Percentiles rank a stretch among this genome's conserved stretches.
These are phyloP conservation scores for Pseudonectria buxi DNA, from an alignment of 2,329 filamentous ascomycete genomes.

Conservation along the genomic window DNA sequence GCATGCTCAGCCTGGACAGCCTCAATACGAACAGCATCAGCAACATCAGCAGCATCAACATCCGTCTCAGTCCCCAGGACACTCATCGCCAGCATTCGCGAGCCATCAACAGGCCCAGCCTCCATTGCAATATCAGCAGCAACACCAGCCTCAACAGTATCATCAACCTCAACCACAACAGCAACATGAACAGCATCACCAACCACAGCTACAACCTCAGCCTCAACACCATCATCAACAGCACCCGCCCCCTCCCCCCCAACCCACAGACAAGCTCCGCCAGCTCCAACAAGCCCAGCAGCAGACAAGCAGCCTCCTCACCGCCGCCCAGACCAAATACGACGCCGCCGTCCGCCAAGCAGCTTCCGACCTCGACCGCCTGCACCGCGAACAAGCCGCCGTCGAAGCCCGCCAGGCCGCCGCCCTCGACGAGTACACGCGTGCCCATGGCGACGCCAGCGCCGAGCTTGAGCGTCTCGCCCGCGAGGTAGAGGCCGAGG, in stretches of 20 bases:
- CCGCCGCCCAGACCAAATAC: neutral
- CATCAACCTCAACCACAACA: neutral
- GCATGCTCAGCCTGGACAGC: neutral
- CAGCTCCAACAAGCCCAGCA: neutral
- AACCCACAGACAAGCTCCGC: neutral
- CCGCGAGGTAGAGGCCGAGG: neutral
- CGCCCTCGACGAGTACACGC: too few species aligned
- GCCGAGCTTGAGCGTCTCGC: neutral
- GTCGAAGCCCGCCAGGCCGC: neutral
- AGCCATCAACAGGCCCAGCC: conserved; percentile 5
- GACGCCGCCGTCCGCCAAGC: too few species aligned
- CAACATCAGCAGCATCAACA: neutral
- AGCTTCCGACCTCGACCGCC: too few species aligned
- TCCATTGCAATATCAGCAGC: conserved; percentile 5
- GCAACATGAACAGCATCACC: conserved; percentile 1
- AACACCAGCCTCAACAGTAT: conserved; percentile 4
- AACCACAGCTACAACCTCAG: neutral
- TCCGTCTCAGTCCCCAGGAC: neutral
- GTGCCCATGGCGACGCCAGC: too few species aligned
- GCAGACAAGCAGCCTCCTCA: neutral
- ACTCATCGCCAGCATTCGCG: neutral
- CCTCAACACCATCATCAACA: neutral
- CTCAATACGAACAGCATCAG: neutral
- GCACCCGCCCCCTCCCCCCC: neutral
- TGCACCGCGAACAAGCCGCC: neutral